These are phyloP conservation scores for Penicillium sp. DNA, from an alignment of 2,329 filamentous ascomycete genomes.

Conservation along the genomic window DNA sequence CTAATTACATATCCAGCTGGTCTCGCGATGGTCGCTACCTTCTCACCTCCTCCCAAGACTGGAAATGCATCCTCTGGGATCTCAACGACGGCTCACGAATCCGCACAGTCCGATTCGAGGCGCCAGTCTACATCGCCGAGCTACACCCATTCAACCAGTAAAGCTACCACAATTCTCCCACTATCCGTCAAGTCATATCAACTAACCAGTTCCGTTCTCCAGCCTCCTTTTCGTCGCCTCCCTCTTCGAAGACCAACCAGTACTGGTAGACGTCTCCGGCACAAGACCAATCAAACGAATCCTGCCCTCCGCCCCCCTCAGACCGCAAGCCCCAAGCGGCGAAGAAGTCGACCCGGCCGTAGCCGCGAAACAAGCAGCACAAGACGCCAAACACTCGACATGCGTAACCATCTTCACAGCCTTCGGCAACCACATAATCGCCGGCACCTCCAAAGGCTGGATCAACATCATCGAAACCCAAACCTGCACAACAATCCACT, in stretches of 20 bases:
- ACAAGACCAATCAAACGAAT: constrained; percentile 70
- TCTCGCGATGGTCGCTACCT: constrained; percentile 88
- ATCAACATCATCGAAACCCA: constrained; percentile 89
- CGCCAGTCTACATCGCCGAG: constrained; percentile 93
- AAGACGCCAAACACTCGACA: constrained; percentile 92
- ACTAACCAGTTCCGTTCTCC: constrained; percentile 1
- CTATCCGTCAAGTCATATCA: background rate
- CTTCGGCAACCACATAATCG: constrained; percentile 81
- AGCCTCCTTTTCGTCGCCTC: constrained; percentile 86
- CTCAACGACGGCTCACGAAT: constrained; percentile 69
- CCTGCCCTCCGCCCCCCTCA: constrained; percentile 78
- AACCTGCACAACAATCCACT: constrained; percentile 81
- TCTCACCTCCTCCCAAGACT: constrained; percentile 89
- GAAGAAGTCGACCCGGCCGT: constrained; percentile 60
- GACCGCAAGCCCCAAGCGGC: constrained; percentile 63
- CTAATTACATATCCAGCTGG: constrained; percentile 60
- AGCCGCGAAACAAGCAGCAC: constrained; percentile 81
- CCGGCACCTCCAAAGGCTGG: constrained; percentile 93
- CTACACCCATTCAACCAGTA: constrained; percentile 88
- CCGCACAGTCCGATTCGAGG: constrained; percentile 85
- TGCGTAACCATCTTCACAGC: constrained; percentile 88
- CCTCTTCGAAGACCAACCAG: constrained; percentile 87
- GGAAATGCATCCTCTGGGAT: constrained; percentile 96
- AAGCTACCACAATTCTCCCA: constrained; percentile 28
- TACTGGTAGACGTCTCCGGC: constrained; percentile 77